Evolutionary conservation across 345 rosid genomes (phyloP), one percentile per base, ranked within the genome.

Genomic region (Pelargonium nanum): DNA sequence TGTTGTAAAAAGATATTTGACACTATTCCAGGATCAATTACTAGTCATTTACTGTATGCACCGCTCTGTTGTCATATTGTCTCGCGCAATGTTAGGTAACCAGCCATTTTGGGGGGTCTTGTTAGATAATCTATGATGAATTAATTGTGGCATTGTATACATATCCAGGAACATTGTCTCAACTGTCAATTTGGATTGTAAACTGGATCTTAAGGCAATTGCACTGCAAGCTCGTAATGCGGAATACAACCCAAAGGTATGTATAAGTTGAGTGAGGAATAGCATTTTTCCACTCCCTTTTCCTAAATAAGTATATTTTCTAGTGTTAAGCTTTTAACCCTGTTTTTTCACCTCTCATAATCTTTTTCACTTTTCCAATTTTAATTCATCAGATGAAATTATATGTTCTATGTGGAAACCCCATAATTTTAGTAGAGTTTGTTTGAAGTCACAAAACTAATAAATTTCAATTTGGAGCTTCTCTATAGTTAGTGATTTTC

Each of bases 221-320:
- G 94, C 94, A 50, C 58, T 84, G 64, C 87, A 84, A 64, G 94
- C 94, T 64, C 85, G 89, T 57, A 86, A 86, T 75, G 94, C 89
- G 6, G 89, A 86, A 70, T 86, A 86, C 57, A 84, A 84, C 65
- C 94, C 94, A 3, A 84, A 86, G 89, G 94, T 84, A 57, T 57
- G 66, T 25, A 34, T 15, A 20, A 26, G 26, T 16, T 40, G 56
- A 24, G 25, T 4, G 26, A 22, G 57, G 19, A 22, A 9, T 21
- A 5, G 26, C 26, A 55, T 22, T 7, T n/a, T n/a, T 53, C 19
- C 4, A 53, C 23, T 19, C 22, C 8, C 61, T 22, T 28, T 28
- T 28, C 32, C n/a, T n/a, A 28, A 28, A 28, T 28, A 3, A 28
- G 3, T 28, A 28, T 28, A 12, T 2, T 40, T 40, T 7, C 15